Percentiles rank a stretch among this genome's conserved stretches.
Evolutionary conservation across 2,329 filamentous ascomycete genomes (phyloP).

Genomic region (Aspergillus tanneri): DNA sequence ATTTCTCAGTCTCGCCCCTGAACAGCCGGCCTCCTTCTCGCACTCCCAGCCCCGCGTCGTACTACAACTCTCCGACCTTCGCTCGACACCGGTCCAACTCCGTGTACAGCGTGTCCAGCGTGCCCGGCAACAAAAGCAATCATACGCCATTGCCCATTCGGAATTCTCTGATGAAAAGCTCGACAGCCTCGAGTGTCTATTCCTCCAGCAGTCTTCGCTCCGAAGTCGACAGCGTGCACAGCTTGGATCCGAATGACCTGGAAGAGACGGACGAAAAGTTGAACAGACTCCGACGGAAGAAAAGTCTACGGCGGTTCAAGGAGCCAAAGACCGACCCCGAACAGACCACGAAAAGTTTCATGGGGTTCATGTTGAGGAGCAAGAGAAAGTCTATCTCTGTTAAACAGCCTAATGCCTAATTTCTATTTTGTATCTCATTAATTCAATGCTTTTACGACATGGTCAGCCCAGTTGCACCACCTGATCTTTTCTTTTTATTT

Average conservation of each 20-base stretch:
- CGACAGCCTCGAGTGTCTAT: conserved; percentile 24
- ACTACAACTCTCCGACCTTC: conserved; percentile 19
- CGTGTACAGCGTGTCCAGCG: conserved; percentile 25
- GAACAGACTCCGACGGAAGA: conserved; percentile 15
- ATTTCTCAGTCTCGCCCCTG: conserved; percentile 12
- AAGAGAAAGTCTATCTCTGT: conserved; percentile 23
- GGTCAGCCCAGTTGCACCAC: too few relatives aligned
- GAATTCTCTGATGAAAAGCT: conserved; percentile 29
- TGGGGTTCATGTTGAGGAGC: conserved; percentile 23
- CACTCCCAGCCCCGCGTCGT: conserved; percentile 20
- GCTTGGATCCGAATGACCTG: conserved; percentile 11
- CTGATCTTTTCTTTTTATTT: too few relatives aligned
- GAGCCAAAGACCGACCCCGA: conserved; percentile 8
- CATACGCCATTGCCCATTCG: conserved; percentile 26
- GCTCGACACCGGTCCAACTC: conserved; percentile 25
- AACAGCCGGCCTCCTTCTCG: conserved; percentile 20
- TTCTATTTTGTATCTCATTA: neutral
- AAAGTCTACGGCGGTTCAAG: conserved; percentile 20
- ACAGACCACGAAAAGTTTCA: conserved; percentile 22
- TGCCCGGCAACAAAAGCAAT: conserved; percentile 13
- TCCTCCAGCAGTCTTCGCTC: conserved; percentile 33
- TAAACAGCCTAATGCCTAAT: conserved; percentile 22
- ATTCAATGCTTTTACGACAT: neutral
- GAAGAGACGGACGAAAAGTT: conserved; percentile 13
- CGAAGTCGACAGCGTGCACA: conserved; percentile 23